Evolutionary conservation across 2,329 filamentous ascomycete species (phyloP), one percentile per base, ranked within the genome.

Genomic region (Microsporum ferrugineum): DNA sequence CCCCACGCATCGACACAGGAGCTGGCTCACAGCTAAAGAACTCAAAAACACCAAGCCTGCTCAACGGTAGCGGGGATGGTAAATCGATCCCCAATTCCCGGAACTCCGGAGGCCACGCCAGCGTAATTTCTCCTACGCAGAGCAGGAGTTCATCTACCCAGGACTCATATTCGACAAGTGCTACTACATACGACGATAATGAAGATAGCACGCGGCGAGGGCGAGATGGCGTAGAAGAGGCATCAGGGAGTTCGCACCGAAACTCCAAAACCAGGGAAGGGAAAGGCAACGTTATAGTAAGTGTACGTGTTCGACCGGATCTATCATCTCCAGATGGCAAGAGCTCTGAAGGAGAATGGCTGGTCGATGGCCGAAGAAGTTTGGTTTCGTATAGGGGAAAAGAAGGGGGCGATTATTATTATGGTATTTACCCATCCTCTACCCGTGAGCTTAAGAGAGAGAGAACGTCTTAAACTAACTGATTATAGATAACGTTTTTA

Each of bases 221-320:
- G 8, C 65, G 68, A n/a, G 58, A 70, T 23, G 73, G 72, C 62
- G 73, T 71, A 60, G 65, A 58, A 17, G 66, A 67, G 7, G 62
- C 64, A 43, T 23, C 67, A 23, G 68, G 69, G 56, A 66, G 69
- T 51, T 65, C 70, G 60, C 72, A 72, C 57, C 66, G 71, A 4
- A 65, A 61, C 57, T 61, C 69, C 0, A 75, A 71, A 56, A 67
- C 71, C 27, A 85, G 84, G 68, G 91, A 96, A 68, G 84, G 82
- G 60, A 97, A 96, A 73, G 94, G 94, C 58, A 99, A 99, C 70
- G 92, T 99, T 12, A 76, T 97, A 64, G 92, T 99, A 67, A 97
- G 94, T 71, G 91, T 99, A 41, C 84, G 94, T 70, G 91, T 97
- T 47, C 84, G 94, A 36, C 94, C 94, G 34, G 91, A 96, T 75